phyloP scores from a whole-genome alignment of 108 stramenopile genomes.

The Nannochloropsis oceanica region DNA sequence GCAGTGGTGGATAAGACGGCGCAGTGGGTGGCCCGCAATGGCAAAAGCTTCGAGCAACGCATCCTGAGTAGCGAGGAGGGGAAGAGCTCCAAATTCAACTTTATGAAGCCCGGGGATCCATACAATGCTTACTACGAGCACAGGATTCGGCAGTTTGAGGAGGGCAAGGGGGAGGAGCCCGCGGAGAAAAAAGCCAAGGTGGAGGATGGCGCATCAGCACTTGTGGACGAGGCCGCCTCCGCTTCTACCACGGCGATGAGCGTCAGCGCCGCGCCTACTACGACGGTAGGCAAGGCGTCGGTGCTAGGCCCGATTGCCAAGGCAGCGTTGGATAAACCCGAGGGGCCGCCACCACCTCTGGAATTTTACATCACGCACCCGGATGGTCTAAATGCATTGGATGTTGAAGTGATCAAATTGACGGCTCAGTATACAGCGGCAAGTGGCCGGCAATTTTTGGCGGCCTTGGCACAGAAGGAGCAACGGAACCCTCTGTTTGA shows the following conservation, averaged over 20 bases:
- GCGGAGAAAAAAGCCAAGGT: conserved; percentile 22
- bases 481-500: conserved; percentile 71
- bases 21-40: conserved; percentile 88
- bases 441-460: conserved; percentile 59
- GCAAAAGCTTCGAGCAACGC: conserved; percentile 68
- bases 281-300: conserved; percentile 15
- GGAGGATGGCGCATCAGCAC: conserved; percentile 9
- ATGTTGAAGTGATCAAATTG: conserved; percentile 74
- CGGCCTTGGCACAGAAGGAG: conserved; percentile 55
- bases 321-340: conserved; percentile 8
- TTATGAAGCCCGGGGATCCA: conserved; percentile 67
- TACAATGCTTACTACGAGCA: conserved; percentile 97
- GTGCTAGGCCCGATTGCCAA: conserved; percentile 40
- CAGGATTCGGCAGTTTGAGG: conserved; percentile 47
- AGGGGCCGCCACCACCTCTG: conserved; percentile 50
- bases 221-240: background rate
- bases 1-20: conserved; percentile 92
- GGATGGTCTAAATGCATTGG: conserved; percentile 53
- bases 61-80: conserved; percentile 37
- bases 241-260: background rate
- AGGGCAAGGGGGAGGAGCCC: conserved; percentile 49
- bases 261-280: background rate
- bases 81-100: conserved; percentile 89
- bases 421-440: conserved; percentile 91
- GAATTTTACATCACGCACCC: conserved; percentile 58